Evolutionary conservation across 2,329 filamentous ascomycete species (phyloP), one percentile per base, ranked within the genome.

Genomic region (Alternaria tenuissima): DNA sequence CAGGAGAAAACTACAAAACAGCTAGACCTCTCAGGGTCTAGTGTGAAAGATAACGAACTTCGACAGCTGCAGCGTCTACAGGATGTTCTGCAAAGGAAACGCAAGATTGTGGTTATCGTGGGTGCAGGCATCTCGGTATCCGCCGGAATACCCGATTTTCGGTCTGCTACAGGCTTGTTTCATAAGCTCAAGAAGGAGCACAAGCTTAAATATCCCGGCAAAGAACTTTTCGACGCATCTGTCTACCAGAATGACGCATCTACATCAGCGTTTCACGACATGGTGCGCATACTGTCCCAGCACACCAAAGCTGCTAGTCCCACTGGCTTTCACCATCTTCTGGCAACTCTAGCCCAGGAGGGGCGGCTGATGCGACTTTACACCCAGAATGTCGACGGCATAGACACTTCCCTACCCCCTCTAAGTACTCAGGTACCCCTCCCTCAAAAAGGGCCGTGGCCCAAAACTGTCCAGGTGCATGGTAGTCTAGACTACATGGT

Each of bases 101-200:
- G 94, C 81, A 97, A 97, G 82, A 96, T 99, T 76, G 93, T 99
- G 34, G 92, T 98, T 53, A 91, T 99, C 77, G 95, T 94, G 47
- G 95, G 95, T 59, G 95, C 95, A 65, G 95, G 95, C 63, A 99
- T 99, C 72, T 98, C 95, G 39, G 95, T 97, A 52, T 94, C 94
- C 55, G 94, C 95, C 69, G 95, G 95, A 65, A 96, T 99, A 72
- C 95, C 95, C 70, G 95, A 99, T 78, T 99, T 99, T 74, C 92
- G 95, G 66, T 99, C 95, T 5, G 89, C 92, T 11, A 90, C 89
- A 61, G 95, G 95, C 53, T 86, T 99, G 4, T 99, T 99, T 80
- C 91, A 89, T 60, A 91, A 90, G 18, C 84, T 97, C 26, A 91
- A 92, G 66, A 90, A 88, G 63, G 90, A 97, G 75, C 92, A 97